These are phyloP conservation scores for Rhodotorula glutinis DNA, from an alignment of 1,284 basidiomycete species.

Conservation along the genomic window DNA sequence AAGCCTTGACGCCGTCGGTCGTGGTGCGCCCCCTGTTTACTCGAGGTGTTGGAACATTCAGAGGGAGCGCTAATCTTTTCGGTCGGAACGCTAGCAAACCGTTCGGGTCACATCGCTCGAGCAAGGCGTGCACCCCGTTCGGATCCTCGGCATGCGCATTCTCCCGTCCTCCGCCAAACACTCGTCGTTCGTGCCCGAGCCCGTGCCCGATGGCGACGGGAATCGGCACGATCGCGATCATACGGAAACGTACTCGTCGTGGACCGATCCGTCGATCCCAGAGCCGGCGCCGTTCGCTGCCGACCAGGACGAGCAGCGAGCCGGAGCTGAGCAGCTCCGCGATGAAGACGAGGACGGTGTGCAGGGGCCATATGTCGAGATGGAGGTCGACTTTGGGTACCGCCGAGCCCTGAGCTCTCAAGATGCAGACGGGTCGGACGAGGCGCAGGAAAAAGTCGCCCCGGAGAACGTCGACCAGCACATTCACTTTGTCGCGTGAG, in stretches of 20 bases:
- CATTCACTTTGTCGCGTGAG: slow-evolving; percentile 13
- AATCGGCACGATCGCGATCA: not conserved
- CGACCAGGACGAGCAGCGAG: slow-evolving; percentile 11
- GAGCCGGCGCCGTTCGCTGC: slow-evolving; percentile 8
- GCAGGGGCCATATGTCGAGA: slow-evolving; percentile 5
- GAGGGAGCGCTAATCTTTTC: no score
- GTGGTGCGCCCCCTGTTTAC: not conserved
- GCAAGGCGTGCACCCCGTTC: slow-evolving; percentile 14
- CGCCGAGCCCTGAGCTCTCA: not conserved
- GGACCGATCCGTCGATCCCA: slow-evolving; percentile 4
- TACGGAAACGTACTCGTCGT: not conserved
- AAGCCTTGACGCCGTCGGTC: slow-evolving; percentile 1
- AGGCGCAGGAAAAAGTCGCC: not conserved
- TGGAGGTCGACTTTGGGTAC: slow-evolving; percentile 17
- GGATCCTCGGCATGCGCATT: slow-evolving; percentile 12
- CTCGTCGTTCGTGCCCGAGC: not conserved
- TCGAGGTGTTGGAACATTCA: not conserved
- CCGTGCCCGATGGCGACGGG: no score
- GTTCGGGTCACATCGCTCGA: slow-evolving; percentile 11
- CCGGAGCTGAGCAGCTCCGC: not conserved
- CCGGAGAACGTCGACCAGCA: slow-evolving; percentile 4
- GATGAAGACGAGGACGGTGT: not conserved
- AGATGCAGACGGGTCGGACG: not conserved
- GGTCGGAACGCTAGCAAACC: not conserved
- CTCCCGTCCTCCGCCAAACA: slow-evolving; percentile 7